Base-by-base conservation (phyloP, 805 yeast genomes). In the Sugiyamaella floridensis region DNA sequence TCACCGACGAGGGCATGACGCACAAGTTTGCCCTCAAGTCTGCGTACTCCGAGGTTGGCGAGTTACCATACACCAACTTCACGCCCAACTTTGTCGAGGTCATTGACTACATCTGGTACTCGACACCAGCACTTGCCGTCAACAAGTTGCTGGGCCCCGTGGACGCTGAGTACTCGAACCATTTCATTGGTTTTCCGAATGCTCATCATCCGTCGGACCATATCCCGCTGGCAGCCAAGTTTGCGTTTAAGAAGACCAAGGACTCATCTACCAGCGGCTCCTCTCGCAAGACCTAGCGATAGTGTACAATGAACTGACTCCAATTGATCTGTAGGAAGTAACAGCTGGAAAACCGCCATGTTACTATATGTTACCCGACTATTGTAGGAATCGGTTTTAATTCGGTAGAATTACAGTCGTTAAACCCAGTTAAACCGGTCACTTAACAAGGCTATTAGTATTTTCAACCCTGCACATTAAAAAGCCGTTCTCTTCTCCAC, bases 151-250 rank as follows among this genome's bases (percentile, higher is more conserved):
- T 92, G 51, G 98, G 97, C 26, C 81, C 82, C 60, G 80, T 90
- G 43, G 97, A 92, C 66, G 76, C 76, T 45, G 86, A 85, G 2
- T 93, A 93, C 67, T 76, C 84, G 46, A 73, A 78, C 52, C 83
- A 83, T 59, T 82, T 82, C 56, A 85, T 93, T 66, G 99, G 98
- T 7, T 82, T 93, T 69, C 99, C 99, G 18, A 88, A 88, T 65
- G 88, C 89, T 19, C 87, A 89, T 67, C 86, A 85, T 72, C 97
- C 98, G 20, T 87, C 96, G 47, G 98, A 92, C 69, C 98, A 92
- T 71, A 79, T 92, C 62, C 90, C 97, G n/a, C 72, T 92, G 56
- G 78, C 89, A 52, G 76, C 90, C 16, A 82, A 83, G 66, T 84
- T 92, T 63, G 87, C 82, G 62, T 80, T 89, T 64, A 80, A 58